Conservation (phyloP, 176 grass and related monocot genomes). For the Bromus sterilis region DNA sequence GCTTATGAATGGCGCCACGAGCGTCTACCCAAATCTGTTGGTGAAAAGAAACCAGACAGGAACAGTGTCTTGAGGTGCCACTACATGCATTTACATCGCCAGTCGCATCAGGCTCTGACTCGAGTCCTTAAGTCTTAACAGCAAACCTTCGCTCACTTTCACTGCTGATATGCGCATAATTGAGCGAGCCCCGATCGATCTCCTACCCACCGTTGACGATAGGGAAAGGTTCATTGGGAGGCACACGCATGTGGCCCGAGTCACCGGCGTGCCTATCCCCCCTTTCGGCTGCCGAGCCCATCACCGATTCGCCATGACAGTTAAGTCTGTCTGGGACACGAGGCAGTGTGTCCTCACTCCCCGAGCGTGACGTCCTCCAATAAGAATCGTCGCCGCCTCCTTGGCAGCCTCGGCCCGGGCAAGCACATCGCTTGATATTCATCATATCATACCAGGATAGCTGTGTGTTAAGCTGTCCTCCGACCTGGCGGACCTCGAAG, state of each 20-base stretch:
- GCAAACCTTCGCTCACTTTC: background rate
- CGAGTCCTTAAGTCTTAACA: background rate
- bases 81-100: background rate
- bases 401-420: background rate
- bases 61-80: background rate
- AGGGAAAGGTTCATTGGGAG: background rate
- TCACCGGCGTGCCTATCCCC: slow-evolving; percentile 1
- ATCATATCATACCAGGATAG: background rate
- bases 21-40: background rate
- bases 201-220: slow-evolving; percentile 11
- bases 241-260: slow-evolving; percentile 5
- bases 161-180: background rate
- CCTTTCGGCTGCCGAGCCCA: slow-evolving; percentile 5
- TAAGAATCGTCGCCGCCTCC: background rate
- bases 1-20: background rate
- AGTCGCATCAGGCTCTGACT: slow-evolving; percentile 13
- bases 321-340: background rate
- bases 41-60: background rate
- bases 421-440: background rate
- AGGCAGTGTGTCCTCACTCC: slow-evolving; percentile 26
- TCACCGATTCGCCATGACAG: slow-evolving; percentile 2
- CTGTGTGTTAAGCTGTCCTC: no score
- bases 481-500: no score
- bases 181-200: background rate
- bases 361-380: slow-evolving; percentile 14